Evolutionary conservation across 495 filamentous ascomycete species (phyloP), one percentile per base, ranked within the genome.

Genomic region (Gamarada debralockiae): DNA sequence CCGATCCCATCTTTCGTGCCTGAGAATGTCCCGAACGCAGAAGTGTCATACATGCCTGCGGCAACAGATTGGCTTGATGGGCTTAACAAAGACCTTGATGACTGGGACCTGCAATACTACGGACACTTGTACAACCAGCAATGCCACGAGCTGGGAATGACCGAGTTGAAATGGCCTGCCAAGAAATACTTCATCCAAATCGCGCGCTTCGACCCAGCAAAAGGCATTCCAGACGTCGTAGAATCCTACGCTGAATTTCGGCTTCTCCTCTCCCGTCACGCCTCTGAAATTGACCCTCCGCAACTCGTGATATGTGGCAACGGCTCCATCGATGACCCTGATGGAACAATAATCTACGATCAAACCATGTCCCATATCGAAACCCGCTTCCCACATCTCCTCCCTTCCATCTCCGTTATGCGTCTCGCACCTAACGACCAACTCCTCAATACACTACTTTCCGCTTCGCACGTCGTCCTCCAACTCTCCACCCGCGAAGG

Each of bases 31-130:
- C 81, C 85, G 7, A 64, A 66, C 1, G 69, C 84, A 29, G 85
- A 78, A 57, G 85, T 95, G 1, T 82, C 81, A 6, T 90, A 90
- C 62, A 77, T 92, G 72, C 89, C 88, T 8, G 90, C 90, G 13
- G 84, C 88, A 1, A 95, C 90, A 1, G 90, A 95, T 61, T 95
- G 90, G 81, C 74, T 95, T 25, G 90, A 96, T 67, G 90, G 90
- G 3, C 64, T 95, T 54, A 96, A 95, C 70, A 96, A 96, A 65
- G 59, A 73, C 29, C 75, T 96, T 62, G 78, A 77, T 50, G 76
- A 82, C 13, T 92, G 85, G 84, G 86, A 92, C 62, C 69, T 75
- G 5, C 80, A 80, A 3, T 89, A 86, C 65, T 95, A 96, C 57
- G 78, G 87, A 39, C 81, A 87, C 49, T 68, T 81, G n/a, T 86